Evolutionary conservation across 805 yeast genomes (phyloP).

Genomic region (Metschnikowia henanensis): DNA sequence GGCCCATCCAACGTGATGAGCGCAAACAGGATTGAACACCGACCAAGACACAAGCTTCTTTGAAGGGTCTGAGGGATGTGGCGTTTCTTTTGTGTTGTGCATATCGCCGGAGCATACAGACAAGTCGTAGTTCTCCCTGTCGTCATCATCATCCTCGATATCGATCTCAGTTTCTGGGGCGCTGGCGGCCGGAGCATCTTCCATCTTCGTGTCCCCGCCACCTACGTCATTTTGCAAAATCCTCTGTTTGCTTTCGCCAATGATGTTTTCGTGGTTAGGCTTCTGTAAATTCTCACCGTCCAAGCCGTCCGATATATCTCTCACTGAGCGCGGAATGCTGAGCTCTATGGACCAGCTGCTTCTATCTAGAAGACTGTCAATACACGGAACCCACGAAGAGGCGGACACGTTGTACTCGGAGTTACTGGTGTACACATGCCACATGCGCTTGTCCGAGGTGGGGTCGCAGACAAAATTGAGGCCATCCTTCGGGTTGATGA

Average conservation of each 20-base stretch:
- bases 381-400: constrained; percentile 97
- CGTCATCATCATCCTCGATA: constrained; percentile 43
- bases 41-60: constrained; percentile 76
- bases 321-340: constrained; percentile 77
- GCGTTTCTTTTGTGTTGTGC: constrained; percentile 61
- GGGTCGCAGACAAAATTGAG: constrained; percentile 68
- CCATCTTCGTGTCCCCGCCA: neutral
- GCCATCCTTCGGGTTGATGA: constrained; percentile 71
- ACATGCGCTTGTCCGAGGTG: constrained; percentile 47
- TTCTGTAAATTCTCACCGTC: neutral
- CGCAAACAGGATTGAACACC: constrained; percentile 79
- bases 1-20: constrained; percentile 96
- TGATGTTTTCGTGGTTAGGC: too few relatives aligned
- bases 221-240: neutral
- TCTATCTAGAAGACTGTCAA: constrained; percentile 84
- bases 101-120: constrained; percentile 71
- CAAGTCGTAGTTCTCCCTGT: constrained; percentile 50
- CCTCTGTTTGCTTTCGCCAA: neutral
- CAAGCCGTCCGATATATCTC: constrained; percentile 47
- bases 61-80: constrained; percentile 72
- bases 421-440: constrained; percentile 89
- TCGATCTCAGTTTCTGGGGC: constrained; percentile 10
- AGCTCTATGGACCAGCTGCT: constrained; percentile 91
- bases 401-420: constrained; percentile 77
- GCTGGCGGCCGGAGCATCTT: neutral